Evolutionary conservation across 2,329 filamentous ascomycete genomes (phyloP).

Genomic region (Fusarium tanahbumbuense): DNA sequence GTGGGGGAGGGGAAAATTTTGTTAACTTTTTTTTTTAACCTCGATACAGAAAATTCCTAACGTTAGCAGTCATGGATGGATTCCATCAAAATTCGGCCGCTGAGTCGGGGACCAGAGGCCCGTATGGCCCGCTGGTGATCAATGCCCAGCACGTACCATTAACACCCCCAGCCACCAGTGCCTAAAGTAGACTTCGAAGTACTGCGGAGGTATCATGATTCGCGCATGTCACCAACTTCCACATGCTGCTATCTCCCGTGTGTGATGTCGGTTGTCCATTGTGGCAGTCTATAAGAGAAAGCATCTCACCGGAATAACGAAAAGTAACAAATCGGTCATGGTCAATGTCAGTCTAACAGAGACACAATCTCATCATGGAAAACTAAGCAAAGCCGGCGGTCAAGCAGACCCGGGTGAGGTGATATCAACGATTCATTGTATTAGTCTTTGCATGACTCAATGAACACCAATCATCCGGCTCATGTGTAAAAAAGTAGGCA

Average conservation of each 20-base stretch:
- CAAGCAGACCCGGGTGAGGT: slow-evolving; percentile 2
- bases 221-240: slow-evolving; percentile 21
- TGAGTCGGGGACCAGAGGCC: slow-evolving; percentile 34
- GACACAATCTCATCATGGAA: not conserved
- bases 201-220: slow-evolving; percentile 26
- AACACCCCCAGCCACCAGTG: slow-evolving; percentile 26
- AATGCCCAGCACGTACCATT: slow-evolving; percentile 41
- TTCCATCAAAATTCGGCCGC: slow-evolving; percentile 29
- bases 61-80: slow-evolving; percentile 31
- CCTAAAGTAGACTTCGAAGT: slow-evolving; percentile 32
- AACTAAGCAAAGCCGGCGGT: slow-evolving; percentile 17
- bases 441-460: slow-evolving; percentile 34
- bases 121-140: slow-evolving; percentile 36
- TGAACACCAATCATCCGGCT: slow-evolving; percentile 14
- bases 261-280: slow-evolving; percentile 13
- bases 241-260: slow-evolving; percentile 25
- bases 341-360: not conserved
- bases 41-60: slow-evolving; percentile 23
- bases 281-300: slow-evolving; percentile 29
- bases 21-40: slow-evolving; percentile 30
- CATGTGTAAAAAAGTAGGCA: slow-evolving; percentile 20
- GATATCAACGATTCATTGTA: slow-evolving; percentile 20
- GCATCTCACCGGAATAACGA: slow-evolving; percentile 16
- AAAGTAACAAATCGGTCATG: not conserved
- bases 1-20: slow-evolving; percentile 38